Percentiles rank a stretch among this genome's conserved stretches.
These are phyloP conservation scores for Cardamine resedifolia DNA, from an alignment of 345 rosid genomes.

Conservation along the genomic window DNA sequence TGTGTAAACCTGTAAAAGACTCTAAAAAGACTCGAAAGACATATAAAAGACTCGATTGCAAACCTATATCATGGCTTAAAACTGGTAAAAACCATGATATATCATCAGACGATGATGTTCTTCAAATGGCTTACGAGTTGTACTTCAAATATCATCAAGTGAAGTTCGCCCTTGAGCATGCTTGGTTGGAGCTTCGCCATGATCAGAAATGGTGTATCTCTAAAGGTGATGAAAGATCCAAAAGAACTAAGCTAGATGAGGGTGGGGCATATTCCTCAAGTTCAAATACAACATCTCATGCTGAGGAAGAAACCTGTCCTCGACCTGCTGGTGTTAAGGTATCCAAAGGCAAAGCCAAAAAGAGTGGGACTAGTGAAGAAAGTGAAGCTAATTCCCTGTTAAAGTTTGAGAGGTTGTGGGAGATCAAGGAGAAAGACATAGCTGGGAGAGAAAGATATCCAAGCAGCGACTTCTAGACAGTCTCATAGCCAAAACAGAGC, in stretches of 20 bases:
- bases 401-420: not conserved
- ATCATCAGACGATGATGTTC: not conserved
- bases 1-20: too few species aligned
- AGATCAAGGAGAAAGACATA: not conserved
- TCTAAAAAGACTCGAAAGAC: too few species aligned
- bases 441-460: not conserved
- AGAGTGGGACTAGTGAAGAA: not conserved
- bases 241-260: too few species aligned
- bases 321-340: not conserved
- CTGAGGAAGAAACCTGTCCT: not conserved
- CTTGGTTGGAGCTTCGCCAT: not conserved
- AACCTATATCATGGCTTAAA: too few species aligned
- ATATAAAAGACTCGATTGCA: too few species aligned
- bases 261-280: too few species aligned
- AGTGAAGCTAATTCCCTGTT: not conserved
- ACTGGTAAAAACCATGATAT: too few species aligned
- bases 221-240: not conserved
- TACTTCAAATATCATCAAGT: not conserved
- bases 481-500: too few species aligned
- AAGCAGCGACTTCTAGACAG: too few species aligned
- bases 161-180: not conserved
- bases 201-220: too few species aligned
- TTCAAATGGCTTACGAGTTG: not conserved
- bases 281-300: too few species aligned
- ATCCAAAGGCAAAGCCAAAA: not conserved